Conservation (phyloP, 495 filamentous ascomycete species). For the Ramalina intermedia region DNA sequence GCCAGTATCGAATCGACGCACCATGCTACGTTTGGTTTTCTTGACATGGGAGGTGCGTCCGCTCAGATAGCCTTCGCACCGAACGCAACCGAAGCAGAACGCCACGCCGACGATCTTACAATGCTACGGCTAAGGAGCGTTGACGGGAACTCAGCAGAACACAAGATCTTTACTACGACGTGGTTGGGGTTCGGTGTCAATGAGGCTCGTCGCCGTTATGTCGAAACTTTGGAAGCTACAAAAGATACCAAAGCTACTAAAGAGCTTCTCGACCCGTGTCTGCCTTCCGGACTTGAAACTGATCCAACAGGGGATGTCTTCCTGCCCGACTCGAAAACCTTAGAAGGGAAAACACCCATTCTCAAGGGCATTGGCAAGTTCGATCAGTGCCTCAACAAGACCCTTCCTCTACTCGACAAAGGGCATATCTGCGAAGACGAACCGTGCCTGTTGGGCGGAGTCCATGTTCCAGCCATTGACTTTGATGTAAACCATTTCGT, state of each 20-base stretch:
- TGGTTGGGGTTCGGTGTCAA: slow-evolving; percentile 96
- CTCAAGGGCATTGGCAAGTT: slow-evolving; percentile 77
- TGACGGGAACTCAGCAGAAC: slow-evolving; percentile 60
- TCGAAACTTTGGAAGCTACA: slow-evolving; percentile 51
- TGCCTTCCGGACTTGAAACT: slow-evolving; percentile 62
- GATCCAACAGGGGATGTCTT: slow-evolving; percentile 32
- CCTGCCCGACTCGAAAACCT: slow-evolving; percentile 22
- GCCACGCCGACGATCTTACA: slow-evolving; percentile 82
- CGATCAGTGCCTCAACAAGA: slow-evolving; percentile 66
- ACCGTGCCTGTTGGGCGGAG: slow-evolving; percentile 77
- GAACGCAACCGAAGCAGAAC: slow-evolving; percentile 77
- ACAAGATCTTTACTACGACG: slow-evolving; percentile 83
- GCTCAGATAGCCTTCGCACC: slow-evolving; percentile 97
- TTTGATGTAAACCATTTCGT: slow-evolving; percentile 98
- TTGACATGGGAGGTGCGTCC: slow-evolving; percentile 97
- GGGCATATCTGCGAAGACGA: slow-evolving; percentile 68
- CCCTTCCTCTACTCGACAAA: slow-evolving; percentile 80
- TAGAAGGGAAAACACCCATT: slow-evolving; percentile 42
- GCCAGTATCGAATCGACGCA: slow-evolving; percentile 66
- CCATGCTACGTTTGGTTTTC: slow-evolving; percentile 92
- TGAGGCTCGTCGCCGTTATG: slow-evolving; percentile 70
- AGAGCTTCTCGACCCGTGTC: slow-evolving; percentile 83
- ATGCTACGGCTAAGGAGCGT: slow-evolving; percentile 70
- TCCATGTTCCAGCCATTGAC: slow-evolving; percentile 90
- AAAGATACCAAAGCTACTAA: slow-evolving; percentile 33